Conservation (phyloP, 805 yeast species). For the Starmera caribaea region DNA sequence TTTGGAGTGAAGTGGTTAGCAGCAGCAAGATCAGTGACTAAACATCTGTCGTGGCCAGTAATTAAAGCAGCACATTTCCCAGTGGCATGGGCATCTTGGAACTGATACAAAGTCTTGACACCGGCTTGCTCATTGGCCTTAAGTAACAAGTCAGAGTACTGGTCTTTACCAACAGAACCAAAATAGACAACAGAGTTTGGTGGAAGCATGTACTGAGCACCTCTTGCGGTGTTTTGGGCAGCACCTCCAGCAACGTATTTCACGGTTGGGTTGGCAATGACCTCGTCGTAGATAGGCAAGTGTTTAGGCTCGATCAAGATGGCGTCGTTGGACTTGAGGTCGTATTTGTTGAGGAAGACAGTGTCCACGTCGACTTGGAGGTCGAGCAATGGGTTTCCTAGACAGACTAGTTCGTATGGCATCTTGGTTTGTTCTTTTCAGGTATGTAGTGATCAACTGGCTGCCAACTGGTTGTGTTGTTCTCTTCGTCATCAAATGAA, state of each 20-base stretch:
- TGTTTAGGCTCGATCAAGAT: constrained; percentile 77
- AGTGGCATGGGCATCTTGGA: constrained; percentile 68
- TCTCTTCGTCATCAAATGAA: too few relatives aligned
- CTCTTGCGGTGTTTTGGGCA: constrained; percentile 98
- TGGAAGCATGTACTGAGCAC: constrained; percentile 90
- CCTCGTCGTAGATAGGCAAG: constrained; percentile 78
- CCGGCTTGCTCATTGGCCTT: constrained; percentile 87
- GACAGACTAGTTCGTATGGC: constrained; percentile 67
- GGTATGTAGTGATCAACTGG: too few relatives aligned
- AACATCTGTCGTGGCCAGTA: constrained; percentile 79
- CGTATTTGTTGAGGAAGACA: constrained; percentile 70
- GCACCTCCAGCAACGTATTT: constrained; percentile 96
- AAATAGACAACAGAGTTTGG: constrained; percentile 77
- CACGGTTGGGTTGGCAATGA: constrained; percentile 49
- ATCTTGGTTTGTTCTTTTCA: constrained; percentile 22
- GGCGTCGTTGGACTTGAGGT: constrained; percentile 86
- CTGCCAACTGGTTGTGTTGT: too few relatives aligned
- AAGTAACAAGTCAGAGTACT: constrained; percentile 68
- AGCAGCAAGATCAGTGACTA: constrained; percentile 94
- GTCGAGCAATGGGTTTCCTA: constrained; percentile 90
- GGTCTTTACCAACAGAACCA: constrained; percentile 94
- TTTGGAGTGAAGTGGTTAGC: constrained; percentile 92
- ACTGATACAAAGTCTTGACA: constrained; percentile 75
- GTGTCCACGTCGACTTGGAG: constrained; percentile 67
- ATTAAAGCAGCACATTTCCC: constrained; percentile 98